These are phyloP conservation scores for Brassica cretica DNA, from an alignment of 345 rosid species.

Conservation along the genomic window DNA sequence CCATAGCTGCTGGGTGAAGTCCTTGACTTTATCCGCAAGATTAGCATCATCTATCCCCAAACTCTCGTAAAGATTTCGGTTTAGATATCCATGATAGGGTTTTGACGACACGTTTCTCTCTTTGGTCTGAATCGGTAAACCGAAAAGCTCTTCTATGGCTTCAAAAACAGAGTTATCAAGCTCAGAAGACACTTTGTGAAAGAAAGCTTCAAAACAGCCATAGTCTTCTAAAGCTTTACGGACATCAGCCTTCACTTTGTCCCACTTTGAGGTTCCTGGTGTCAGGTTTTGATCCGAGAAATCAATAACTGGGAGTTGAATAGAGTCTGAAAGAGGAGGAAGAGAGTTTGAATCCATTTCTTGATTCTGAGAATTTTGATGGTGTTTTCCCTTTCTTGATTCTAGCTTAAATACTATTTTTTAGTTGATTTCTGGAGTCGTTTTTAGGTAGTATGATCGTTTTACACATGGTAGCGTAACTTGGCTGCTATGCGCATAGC, in stretches of 20 bases:
- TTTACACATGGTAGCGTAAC: no score
- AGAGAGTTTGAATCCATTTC: slow-evolving; percentile 29
- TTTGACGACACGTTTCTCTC: slow-evolving; percentile 22
- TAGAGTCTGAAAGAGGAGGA: neutral
- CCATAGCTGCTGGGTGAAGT: slow-evolving; percentile 29
- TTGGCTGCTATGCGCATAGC: no score
- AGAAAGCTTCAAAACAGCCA: slow-evolving; percentile 33
- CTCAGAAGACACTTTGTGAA: slow-evolving; percentile 21
- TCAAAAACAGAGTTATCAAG: slow-evolving; percentile 25
- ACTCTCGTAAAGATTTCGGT: slow-evolving; percentile 24
- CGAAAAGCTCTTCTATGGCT: slow-evolving; percentile 28
- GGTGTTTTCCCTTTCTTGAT: neutral
- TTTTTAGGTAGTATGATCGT: no score
- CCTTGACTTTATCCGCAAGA: slow-evolving; percentile 23
- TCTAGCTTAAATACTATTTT: neutral
- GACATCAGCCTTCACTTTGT: slow-evolving; percentile 19
- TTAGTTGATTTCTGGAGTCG: no score
- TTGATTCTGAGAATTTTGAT: neutral
- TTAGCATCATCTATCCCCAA: slow-evolving; percentile 29
- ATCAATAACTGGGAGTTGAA: slow-evolving; percentile 25
- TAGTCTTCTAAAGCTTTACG: slow-evolving; percentile 39
- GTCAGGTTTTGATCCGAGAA: slow-evolving; percentile 16
- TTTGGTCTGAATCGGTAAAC: slow-evolving; percentile 30
- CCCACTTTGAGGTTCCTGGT: slow-evolving; percentile 41
- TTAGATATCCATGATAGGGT: slow-evolving; percentile 30